Percentiles rank a stretch among this genome's conserved stretches.
Evolutionary conservation across 2,329 filamentous ascomycete genomes (phyloP).

Genomic region (Zasmidium citrigriseum): DNA sequence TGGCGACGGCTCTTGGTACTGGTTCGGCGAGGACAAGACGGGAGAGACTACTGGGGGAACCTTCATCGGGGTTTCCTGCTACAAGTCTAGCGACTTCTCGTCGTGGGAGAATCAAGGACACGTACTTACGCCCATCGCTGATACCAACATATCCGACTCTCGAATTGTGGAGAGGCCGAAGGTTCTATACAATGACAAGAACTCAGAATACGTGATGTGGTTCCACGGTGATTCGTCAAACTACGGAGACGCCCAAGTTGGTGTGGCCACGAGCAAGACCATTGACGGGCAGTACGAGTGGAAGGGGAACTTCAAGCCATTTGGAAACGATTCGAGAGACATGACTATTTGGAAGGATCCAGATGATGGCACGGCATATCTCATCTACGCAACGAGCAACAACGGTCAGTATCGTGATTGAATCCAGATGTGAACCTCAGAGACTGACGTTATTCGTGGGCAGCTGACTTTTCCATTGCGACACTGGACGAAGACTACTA

Average conservation of each 20-base stretch:
- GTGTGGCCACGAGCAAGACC: slow-evolving; percentile 60
- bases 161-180: slow-evolving; percentile 69
- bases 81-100: slow-evolving; percentile 63
- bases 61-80: slow-evolving; percentile 69
- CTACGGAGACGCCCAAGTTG: slow-evolving; percentile 66
- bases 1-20: slow-evolving; percentile 60
- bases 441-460: no score
- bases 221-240: slow-evolving; percentile 65
- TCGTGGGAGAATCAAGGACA: slow-evolving; percentile 65
- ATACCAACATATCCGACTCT: slow-evolving; percentile 36
- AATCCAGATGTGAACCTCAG: no score
- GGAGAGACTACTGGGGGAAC: slow-evolving; percentile 48
- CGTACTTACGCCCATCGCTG: slow-evolving; percentile 54
- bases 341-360: slow-evolving; percentile 62
- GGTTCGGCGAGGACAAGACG: slow-evolving; percentile 70
- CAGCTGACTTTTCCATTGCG: slow-evolving; percentile 29
- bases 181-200: slow-evolving; percentile 67
- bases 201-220: slow-evolving; percentile 66
- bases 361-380: slow-evolving; percentile 61
- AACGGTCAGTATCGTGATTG: no score
- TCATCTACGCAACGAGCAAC: slow-evolving; percentile 52
- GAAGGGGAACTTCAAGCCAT: slow-evolving; percentile 47
- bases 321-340: slow-evolving; percentile 57
- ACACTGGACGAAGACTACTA: slow-evolving; percentile 28
- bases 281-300: slow-evolving; percentile 64